Percentiles rank a stretch among this genome's conserved stretches.
Evolutionary conservation across 306 rosid species (phyloP).

Genomic region (Prunus persica): Prunus_persica_NCBIv2 NC_034009.1:30901001-30901500

Average conservation of each 20-base stretch:
- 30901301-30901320: not conserved
- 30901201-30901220: not conserved
- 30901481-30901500: not conserved
- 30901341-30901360: no score
- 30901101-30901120: not conserved
- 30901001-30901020: conserved; percentile 3
- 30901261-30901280: not conserved
- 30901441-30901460: not conserved
- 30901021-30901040: conserved; percentile 12
- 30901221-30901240: not conserved
- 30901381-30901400: no score
- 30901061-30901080: conserved; percentile 50
- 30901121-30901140: not conserved
- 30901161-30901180: not conserved
- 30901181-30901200: no score
- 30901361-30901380: no score
- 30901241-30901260: not conserved
- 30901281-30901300: not conserved
- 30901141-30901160: not conserved
- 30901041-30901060: conserved; percentile 21
- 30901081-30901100: not conserved
- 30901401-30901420: no score
- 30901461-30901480: no score
- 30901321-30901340: not conserved
- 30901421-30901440: not conserved